Evolutionary conservation across 176 grass and related monocot species (phyloP).

Genomic region (Musa acuminata): DNA sequence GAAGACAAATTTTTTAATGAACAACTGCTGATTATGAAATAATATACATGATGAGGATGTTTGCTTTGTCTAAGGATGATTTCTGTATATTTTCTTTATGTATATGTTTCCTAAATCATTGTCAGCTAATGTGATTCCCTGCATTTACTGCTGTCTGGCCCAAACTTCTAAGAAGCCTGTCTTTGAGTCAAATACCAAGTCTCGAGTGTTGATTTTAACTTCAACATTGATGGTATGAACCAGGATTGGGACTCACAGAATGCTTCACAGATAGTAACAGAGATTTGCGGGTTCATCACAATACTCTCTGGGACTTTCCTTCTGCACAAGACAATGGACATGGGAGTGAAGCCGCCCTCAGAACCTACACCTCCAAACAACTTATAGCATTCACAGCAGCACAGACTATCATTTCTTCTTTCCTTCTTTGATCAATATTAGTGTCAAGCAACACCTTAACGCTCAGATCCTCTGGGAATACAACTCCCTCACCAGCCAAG

Average conservation of each 20-base stretch:
- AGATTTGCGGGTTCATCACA: constrained; percentile 40
- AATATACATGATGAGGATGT: no score
- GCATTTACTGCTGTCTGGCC: no score
- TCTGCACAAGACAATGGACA: constrained; percentile 35
- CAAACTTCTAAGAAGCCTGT: no score
- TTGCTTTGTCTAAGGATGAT: no score
- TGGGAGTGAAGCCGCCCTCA: constrained; percentile 1
- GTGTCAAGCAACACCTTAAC: background rate
- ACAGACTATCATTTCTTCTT: background rate
- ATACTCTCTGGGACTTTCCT: constrained; percentile 50
- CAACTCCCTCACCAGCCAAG: background rate
- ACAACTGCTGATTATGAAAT: no score
- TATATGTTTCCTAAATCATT: no score
- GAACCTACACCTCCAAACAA: background rate
- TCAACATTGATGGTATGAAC: background rate
- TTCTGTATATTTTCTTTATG: no score
- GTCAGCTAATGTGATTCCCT: no score
- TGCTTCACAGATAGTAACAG: constrained; percentile 40
- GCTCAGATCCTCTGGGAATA: background rate
- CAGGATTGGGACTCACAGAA: constrained; percentile 43
- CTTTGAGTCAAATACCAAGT: no score
- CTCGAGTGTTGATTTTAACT: background rate
- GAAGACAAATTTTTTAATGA: no score
- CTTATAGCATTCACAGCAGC: background rate
- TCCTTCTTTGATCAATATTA: background rate